A percentile compares a stretch with the other conserved stretches of the same genome.
These are phyloP conservation scores for Endoconidiophora polonica DNA, from an alignment of 2,329 filamentous ascomycete species.

Conservation along the genomic window DNA sequence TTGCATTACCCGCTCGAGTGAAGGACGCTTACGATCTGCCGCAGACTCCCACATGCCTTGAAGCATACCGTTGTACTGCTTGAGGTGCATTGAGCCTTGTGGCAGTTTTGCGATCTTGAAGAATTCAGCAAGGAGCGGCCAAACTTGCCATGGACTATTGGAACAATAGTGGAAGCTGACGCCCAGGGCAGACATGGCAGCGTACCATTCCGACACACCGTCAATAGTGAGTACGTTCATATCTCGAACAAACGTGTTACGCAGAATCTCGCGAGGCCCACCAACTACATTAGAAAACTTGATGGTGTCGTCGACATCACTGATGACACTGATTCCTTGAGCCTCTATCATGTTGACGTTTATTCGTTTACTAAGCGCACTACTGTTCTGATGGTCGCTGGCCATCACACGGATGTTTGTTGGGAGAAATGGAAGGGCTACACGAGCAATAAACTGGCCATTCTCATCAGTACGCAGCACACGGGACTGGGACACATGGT, in stretches of 20 bases:
- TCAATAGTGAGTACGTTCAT: conserved; percentile 66
- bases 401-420: conserved; percentile 79
- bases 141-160: conserved; percentile 98
- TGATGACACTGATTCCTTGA: conserved; percentile 77
- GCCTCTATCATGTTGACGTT: conserved; percentile 62
- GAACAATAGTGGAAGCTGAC: conserved; percentile 93
- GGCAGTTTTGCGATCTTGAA: conserved; percentile 70
- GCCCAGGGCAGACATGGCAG: conserved; percentile 55
- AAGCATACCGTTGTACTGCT: conserved; percentile 92
- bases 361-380: conserved; percentile 29
- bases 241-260: conserved; percentile 86
- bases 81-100: conserved; percentile 79
- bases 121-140: conserved; percentile 71
- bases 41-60: conserved; percentile 97
- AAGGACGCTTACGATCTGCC: conserved; percentile 81
- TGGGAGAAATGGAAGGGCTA: conserved; percentile 73
- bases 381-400: conserved; percentile 67
- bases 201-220: conserved; percentile 85
- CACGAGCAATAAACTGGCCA: conserved; percentile 72
- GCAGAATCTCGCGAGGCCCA: conserved; percentile 85
- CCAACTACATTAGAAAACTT: conserved; percentile 83
- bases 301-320: conserved; percentile 93
- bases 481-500: conserved; percentile 61
- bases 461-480: conserved; percentile 75
- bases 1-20: conserved; percentile 64